These are phyloP conservation scores for Nicotiana tomentosiformis DNA, from an alignment of 257 asterid species.

Conservation along the genomic window DNA sequence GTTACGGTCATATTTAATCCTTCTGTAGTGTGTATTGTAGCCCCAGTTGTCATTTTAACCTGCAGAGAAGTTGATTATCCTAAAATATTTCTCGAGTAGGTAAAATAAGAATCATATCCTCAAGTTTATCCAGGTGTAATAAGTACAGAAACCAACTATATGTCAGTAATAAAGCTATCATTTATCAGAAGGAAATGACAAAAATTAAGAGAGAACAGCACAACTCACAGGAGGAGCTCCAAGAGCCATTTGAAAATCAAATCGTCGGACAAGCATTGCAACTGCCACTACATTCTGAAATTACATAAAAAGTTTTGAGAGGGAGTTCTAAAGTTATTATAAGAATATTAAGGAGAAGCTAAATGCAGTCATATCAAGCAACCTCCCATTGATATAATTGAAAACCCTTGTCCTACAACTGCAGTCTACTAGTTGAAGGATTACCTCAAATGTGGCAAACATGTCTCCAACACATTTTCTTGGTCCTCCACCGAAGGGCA, in stretches of 20 bases:
- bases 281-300: constrained; percentile 73
- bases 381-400: background rate
- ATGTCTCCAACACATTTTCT: constrained; percentile 96
- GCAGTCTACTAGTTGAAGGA: background rate
- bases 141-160: background rate
- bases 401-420: background rate
- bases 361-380: background rate
- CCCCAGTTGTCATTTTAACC: constrained; percentile 98
- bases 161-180: background rate
- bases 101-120: background rate
- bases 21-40: constrained; percentile 92
- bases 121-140: background rate
- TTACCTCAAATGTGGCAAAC: constrained; percentile 97
- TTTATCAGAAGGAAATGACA: background rate
- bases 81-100: background rate
- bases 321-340: background rate
- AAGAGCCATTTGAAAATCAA: constrained; percentile 74
- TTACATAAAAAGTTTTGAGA: background rate
- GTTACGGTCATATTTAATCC: constrained; percentile 89
- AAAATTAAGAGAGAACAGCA: background rate
- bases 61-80: constrained; percentile 23
- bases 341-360: constrained; percentile 5
- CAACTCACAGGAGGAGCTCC: constrained; percentile 96
- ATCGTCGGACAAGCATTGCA: constrained; percentile 85
- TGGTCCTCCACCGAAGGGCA: constrained; percentile 99